Conservation (phyloP, 1,284 basidiomycete genomes). For the Leccinum huronense region DNA sequence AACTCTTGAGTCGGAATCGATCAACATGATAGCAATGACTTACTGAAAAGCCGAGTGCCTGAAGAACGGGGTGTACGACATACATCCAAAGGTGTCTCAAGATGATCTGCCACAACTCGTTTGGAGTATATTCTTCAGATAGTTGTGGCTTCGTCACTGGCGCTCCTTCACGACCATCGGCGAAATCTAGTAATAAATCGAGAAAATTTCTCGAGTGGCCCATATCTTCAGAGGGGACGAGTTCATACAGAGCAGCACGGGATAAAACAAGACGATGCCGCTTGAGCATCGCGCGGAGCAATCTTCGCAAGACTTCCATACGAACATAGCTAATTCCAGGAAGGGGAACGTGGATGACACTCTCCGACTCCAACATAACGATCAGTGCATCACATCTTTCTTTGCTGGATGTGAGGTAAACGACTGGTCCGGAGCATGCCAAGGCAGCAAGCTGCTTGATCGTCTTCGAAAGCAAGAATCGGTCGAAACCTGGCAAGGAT, state of each 20-base stretch:
- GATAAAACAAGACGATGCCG: too few species aligned
- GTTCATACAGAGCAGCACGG: too few species aligned
- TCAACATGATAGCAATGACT: not conserved
- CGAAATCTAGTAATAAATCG: too few species aligned
- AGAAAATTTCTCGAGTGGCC: too few species aligned
- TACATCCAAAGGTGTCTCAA: not conserved
- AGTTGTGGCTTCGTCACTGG: not conserved
- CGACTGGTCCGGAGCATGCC: not conserved
- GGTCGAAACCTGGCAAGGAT: not conserved
- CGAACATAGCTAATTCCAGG: not conserved
- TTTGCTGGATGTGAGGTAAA: too few species aligned
- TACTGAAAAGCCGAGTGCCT: not conserved
- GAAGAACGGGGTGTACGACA: not conserved
- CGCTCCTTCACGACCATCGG: too few species aligned
- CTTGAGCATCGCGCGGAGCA: too few species aligned
- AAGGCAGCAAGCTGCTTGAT: not conserved
- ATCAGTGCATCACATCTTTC: not conserved
- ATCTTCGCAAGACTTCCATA: too few species aligned
- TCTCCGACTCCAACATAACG: not conserved
- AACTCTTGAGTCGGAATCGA: not conserved
- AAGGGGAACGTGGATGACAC: not conserved
- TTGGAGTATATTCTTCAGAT: not conserved
- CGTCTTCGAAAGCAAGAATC: not conserved
- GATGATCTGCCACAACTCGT: not conserved
- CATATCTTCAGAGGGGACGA: too few species aligned